Evolutionary conservation across 176 grass and related monocot species (phyloP), one percentile per base, ranked within the genome.

Genomic region (Saccharum officinarum): DNA sequence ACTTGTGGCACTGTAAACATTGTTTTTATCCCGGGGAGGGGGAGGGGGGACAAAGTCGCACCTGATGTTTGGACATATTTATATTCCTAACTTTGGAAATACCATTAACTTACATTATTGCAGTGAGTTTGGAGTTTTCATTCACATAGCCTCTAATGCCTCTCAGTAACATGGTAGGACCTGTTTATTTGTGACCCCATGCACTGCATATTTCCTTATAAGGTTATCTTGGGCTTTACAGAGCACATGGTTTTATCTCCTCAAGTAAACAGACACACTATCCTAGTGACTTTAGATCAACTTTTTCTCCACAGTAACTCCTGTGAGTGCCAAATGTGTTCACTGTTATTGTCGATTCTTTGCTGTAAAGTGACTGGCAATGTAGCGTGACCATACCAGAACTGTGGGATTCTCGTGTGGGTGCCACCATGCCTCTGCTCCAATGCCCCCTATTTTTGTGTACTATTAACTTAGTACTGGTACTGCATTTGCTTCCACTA

Each of bases 321-420:
- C 10, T 83, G 54, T 31, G 40, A 82, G 73, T 42, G 34, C 46
- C 31, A 40, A 10, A 41, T 50, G 28, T 49, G 12, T 66, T 59
- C 7, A 37, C 67, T 86, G 67, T 54, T 78, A 71, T 4, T 78
- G 59, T n/a, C 61, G 47, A 55, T 78, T 39, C 61, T 42, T 74
- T 78, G 72, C 80, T 84, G 42, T 67, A 78, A 73, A 86, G 73
- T 73, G 57, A 73, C 60, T 86, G 68, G 20, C 44, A 67, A 49
- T 59, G 36, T 83, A 75, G 73, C 47, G 13, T 28, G 36, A 73
- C 46, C 57, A 60, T 23, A 54, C 50, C 83, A 41, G 31, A 69
- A 70, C 52, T 71, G 16, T 62, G 47, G 76, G 69, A 69, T 63
- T 17, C 41, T 79, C 66, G 39, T 23, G 67, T 69, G 63, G 31